phyloP scores from a whole-genome alignment of 441 rosid species.

The Adansonia gregorii region DNA sequence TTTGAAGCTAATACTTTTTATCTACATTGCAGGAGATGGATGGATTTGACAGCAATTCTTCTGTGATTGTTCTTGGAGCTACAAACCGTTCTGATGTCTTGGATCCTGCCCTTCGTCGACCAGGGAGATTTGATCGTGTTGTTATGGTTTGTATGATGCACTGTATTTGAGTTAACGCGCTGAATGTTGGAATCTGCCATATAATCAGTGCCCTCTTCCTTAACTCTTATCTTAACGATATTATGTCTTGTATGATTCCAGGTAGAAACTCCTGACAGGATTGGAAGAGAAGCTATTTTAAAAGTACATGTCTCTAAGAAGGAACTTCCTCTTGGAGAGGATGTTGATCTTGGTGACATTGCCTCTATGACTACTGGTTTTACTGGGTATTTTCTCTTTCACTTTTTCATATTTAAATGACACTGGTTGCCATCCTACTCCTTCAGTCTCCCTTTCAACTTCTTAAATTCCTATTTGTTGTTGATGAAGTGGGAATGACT shows the following conservation, averaged over 20 bases:
- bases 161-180: slow-evolving; percentile 24
- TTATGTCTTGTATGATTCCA: slow-evolving; percentile 34
- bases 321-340: slow-evolving; percentile 82
- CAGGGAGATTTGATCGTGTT: slow-evolving; percentile 98
- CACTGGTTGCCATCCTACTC: slow-evolving; percentile 11
- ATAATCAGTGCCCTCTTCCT: slow-evolving; percentile 9
- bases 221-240: slow-evolving; percentile 19
- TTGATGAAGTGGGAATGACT: slow-evolving; percentile 16
- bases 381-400: slow-evolving; percentile 64
- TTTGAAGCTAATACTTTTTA: slow-evolving; percentile 29
- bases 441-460: neutral
- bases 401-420: neutral
- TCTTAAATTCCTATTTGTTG: slow-evolving; percentile 2
- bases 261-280: slow-evolving; percentile 96
- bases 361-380: slow-evolving; percentile 98
- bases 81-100: slow-evolving; percentile 96
- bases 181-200: slow-evolving; percentile 16
- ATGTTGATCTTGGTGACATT: slow-evolving; percentile 71
- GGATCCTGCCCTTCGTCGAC: slow-evolving; percentile 94
- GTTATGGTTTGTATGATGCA: slow-evolving; percentile 67
- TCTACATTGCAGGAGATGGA: slow-evolving; percentile 85
- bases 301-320: slow-evolving; percentile 80
- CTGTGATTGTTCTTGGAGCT: slow-evolving; percentile 74
- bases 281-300: slow-evolving; percentile 91
- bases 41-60: slow-evolving; percentile 94